phyloP scores from a whole-genome alignment of 768 basidiomycete genomes.

The Leucocoprinus birnbaumii region DNA sequence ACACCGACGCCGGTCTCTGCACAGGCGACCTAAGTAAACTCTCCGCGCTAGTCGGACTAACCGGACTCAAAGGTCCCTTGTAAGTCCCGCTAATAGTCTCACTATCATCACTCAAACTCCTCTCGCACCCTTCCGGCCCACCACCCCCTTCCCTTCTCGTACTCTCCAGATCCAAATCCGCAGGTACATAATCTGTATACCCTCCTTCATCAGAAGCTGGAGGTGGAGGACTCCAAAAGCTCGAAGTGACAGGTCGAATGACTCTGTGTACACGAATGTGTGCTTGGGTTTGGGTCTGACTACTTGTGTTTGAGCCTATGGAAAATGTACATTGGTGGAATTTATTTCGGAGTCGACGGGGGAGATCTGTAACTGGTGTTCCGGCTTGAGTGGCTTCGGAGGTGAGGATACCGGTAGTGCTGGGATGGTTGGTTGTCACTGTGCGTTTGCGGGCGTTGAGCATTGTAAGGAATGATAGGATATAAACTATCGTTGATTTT shows the following conservation, averaged over 20 bases:
- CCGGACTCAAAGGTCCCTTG: slow-evolving; percentile 1
- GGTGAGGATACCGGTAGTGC: background rate
- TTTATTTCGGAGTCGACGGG: background rate
- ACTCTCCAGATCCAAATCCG: slow-evolving; percentile 2
- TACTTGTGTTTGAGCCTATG: background rate
- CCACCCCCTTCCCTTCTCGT: background rate
- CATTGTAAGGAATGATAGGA: slow-evolving; percentile 45
- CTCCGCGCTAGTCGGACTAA: background rate
- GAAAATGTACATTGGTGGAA: background rate
- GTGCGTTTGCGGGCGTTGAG: slow-evolving; percentile 38
- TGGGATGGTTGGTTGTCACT: background rate
- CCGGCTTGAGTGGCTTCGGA: background rate
- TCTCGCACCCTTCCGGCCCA: background rate
- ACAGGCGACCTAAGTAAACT: background rate
- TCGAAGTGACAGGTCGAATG: slow-evolving; percentile 14
- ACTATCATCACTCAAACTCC: slow-evolving; percentile 10
- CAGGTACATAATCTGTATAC: background rate
- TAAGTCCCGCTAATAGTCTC: slow-evolving; percentile 2
- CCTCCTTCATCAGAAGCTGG: background rate
- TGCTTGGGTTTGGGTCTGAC: background rate
- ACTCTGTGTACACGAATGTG: slow-evolving; percentile 11
- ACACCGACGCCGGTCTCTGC: background rate
- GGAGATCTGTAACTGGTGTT: background rate
- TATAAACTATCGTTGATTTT: slow-evolving; percentile 34
- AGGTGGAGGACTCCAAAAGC: slow-evolving; percentile 20